A percentile compares a stretch with the other conserved stretches of the same genome.
Conservation (phyloP, 1,284 basidiomycete genomes). For the Earliella scabrosa region DNA sequence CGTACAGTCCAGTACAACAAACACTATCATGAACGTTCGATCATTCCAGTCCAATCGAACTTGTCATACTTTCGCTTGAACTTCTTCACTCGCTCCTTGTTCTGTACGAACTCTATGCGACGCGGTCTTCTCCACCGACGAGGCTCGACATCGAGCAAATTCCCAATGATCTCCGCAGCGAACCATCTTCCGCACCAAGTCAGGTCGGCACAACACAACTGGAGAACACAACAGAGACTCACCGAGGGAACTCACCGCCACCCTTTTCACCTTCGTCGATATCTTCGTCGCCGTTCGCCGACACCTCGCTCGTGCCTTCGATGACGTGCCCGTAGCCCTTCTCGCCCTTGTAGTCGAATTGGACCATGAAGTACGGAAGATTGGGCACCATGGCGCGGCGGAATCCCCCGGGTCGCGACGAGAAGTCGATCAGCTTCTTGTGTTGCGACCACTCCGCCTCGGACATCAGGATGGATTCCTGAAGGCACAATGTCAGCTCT, state of each 20-base stretch:
- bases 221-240: conserved; percentile 37
- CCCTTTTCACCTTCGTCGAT: conserved; percentile 88
- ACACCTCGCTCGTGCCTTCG: conserved; percentile 79
- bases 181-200: too few species aligned
- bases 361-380: conserved; percentile 98
- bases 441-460: conserved; percentile 98
- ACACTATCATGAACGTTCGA: conserved; percentile 39
- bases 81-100: conserved; percentile 69
- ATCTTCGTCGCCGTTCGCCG: conserved; percentile 65
- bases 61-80: conserved; percentile 74
- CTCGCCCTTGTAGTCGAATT: conserved; percentile 97
- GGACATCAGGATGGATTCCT: conserved; percentile 91
- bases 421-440: conserved; percentile 95
- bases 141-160: conserved; percentile 88
- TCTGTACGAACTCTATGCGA: conserved; percentile 70
- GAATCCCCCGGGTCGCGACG: conserved; percentile 86
- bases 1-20: too few species aligned
- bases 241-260: conserved; percentile 88
- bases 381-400: conserved; percentile 93
- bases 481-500: neutral
- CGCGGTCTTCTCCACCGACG: conserved; percentile 84
- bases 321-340: conserved; percentile 98
- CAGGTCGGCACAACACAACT: too few species aligned
- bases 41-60: conserved; percentile 83
- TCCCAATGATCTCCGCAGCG: conserved; percentile 94